Conservation (phyloP, 2,329 filamentous ascomycete species). For the Fusarium denticulatum region DNA sequence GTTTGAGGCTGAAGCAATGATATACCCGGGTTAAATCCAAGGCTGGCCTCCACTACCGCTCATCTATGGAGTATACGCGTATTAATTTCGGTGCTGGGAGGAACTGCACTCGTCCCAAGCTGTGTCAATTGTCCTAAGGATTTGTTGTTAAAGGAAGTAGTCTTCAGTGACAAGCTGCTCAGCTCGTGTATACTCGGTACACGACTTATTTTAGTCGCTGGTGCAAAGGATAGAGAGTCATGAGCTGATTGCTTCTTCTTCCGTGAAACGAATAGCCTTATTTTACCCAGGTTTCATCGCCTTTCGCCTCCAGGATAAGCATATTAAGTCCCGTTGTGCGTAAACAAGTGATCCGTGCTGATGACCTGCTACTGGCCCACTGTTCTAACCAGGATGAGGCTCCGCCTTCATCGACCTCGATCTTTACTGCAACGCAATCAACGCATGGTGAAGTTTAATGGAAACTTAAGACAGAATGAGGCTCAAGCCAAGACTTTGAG, state of each 20-base stretch:
- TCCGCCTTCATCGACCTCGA: not conserved
- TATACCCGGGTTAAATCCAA: not conserved
- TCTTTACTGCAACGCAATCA: too few species aligned
- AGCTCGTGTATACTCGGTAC: accelerated
- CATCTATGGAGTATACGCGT: not conserved
- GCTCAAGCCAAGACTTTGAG: accelerated
- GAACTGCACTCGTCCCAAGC: accelerated
- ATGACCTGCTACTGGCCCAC: not conserved
- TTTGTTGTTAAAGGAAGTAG: accelerated
- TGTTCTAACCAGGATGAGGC: not conserved
- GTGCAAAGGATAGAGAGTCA: not conserved
- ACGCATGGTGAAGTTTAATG: accelerated
- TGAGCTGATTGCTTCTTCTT: not conserved
- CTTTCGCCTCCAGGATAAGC: not conserved
- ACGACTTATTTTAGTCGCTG: not conserved
- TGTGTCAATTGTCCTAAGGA: accelerated
- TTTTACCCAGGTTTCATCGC: not conserved
- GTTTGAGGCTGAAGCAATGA: not conserved
- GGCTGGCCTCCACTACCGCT: too few species aligned
- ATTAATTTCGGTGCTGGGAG: accelerated
- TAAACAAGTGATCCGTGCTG: not conserved
- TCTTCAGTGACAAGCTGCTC: not conserved
- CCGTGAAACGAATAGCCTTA: not conserved
- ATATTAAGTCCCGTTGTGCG: not conserved
- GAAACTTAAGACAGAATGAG: accelerated